Evolutionary conservation across 1,284 basidiomycete genomes (phyloP).

Genomic region (Malassezia pachydermatis): DNA sequence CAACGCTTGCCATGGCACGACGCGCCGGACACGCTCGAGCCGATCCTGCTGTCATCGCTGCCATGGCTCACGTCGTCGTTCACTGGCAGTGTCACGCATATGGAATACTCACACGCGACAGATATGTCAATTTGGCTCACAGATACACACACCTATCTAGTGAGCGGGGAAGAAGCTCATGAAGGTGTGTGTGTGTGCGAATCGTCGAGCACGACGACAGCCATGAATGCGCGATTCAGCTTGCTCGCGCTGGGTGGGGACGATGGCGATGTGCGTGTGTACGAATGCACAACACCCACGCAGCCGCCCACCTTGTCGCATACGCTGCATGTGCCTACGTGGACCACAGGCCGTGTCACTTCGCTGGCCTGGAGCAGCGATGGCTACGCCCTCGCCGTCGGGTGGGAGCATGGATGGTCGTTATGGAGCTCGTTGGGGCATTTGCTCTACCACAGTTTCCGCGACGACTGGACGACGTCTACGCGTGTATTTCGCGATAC

Average conservation of each 20-base stretch:
- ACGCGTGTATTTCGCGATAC: constrained; percentile 55
- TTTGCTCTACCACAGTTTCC: constrained; percentile 64
- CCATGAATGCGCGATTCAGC: constrained; percentile 74
- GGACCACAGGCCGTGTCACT: constrained; percentile 61
- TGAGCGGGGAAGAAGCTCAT: neutral
- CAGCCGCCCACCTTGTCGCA: constrained; percentile 35
- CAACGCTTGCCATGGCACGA: constrained; percentile 44
- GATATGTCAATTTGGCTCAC: constrained; percentile 20
- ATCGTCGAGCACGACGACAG: neutral
- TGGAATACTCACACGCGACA: constrained; percentile 36
- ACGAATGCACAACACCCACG: constrained; percentile 30
- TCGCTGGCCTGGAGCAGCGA: constrained; percentile 65
- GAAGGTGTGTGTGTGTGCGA: too few species aligned
- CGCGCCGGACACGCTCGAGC: neutral
- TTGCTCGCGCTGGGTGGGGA: constrained; percentile 70
- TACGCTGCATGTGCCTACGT: constrained; percentile 34
- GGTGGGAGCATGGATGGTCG: constrained; percentile 79
- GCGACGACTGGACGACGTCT: constrained; percentile 59
- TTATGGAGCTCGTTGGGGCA: constrained; percentile 82
- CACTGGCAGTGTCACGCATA: neutral
- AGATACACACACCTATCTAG: neutral
- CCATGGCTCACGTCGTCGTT: neutral
- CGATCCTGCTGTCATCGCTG: neutral
- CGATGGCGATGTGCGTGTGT: constrained; percentile 51
- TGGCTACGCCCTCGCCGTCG: constrained; percentile 92